These are phyloP conservation scores for Ophiocordyceps camponoti-saundersi DNA, from an alignment of 2,329 filamentous ascomycete genomes.

Conservation along the genomic window DNA sequence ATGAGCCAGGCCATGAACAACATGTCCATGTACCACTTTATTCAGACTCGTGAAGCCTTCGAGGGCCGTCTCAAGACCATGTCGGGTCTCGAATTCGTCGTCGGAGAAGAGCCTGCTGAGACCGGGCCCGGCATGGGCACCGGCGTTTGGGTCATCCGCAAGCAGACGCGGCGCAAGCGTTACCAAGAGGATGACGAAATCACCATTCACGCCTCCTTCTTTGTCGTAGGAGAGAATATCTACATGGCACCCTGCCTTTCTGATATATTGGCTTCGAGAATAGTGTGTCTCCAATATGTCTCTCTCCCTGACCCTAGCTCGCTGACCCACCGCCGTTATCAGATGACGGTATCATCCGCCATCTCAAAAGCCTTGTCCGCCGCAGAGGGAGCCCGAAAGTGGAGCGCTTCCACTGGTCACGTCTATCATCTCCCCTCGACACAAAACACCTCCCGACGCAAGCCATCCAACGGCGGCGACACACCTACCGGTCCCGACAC, in stretches of 20 bases:
- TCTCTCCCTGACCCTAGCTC: not conserved
- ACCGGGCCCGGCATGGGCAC: constrained; percentile 47
- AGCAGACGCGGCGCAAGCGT: constrained; percentile 45
- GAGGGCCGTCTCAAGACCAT: constrained; percentile 45
- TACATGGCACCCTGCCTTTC: constrained; percentile 47
- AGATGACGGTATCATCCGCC: constrained; percentile 38
- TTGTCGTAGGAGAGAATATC: constrained; percentile 47
- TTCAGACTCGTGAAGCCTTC: constrained; percentile 45
- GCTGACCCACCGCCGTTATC: not conserved
- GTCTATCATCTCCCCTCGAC: constrained; percentile 25
- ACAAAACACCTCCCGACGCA: constrained; percentile 9
- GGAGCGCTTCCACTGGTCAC: constrained; percentile 37
- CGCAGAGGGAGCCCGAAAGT: constrained; percentile 31
- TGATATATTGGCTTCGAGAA: constrained; percentile 40
- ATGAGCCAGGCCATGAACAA: constrained; percentile 46
- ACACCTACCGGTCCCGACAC: constrained; percentile 28
- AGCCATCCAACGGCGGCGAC: constrained; percentile 18
- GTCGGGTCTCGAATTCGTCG: constrained; percentile 49
- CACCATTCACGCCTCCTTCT: constrained; percentile 42
- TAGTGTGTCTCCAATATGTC: constrained; percentile 23
- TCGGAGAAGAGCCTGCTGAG: constrained; percentile 47
- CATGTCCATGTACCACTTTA: constrained; percentile 35
- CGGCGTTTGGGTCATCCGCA: constrained; percentile 53
- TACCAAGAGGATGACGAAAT: constrained; percentile 40
- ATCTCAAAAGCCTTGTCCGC: constrained; percentile 35